Percentiles rank a stretch among this genome's conserved stretches.
Evolutionary conservation across 768 basidiomycete genomes (phyloP).

Genomic region (Hydnomerulius pinastri): DNA sequence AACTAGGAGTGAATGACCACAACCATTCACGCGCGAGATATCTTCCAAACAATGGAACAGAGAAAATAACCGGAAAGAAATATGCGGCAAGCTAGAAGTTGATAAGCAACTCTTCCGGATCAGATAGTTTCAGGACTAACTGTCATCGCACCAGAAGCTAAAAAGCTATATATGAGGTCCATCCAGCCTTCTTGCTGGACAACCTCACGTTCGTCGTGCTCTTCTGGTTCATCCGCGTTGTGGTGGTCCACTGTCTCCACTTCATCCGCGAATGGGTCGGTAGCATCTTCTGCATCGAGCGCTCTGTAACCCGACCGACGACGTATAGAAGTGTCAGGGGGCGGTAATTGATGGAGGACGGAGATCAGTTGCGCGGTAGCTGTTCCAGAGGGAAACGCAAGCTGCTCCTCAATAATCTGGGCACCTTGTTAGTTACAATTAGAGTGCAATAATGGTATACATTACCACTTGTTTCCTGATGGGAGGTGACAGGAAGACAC

Average conservation of each 20-base stretch:
- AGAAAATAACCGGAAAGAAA: constrained; percentile 87
- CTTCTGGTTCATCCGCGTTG: constrained; percentile 29
- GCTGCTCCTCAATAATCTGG: constrained; percentile 91
- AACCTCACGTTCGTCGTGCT: constrained; percentile 42
- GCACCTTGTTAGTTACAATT: constrained; percentile 4
- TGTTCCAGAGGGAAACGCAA: constrained; percentile 93
- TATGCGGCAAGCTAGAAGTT: constrained; percentile 71
- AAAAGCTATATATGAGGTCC: constrained; percentile 77
- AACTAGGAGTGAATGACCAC: constrained; percentile 91
- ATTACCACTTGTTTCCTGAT: constrained; percentile 91
- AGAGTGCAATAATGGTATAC: constrained; percentile 26
- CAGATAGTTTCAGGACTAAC: constrained; percentile 43
- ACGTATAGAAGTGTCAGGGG: constrained; percentile 58
- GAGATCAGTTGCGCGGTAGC: constrained; percentile 95
- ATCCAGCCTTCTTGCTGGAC: constrained; percentile 75
- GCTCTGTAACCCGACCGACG: constrained; percentile 58
- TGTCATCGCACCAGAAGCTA: constrained; percentile 71
- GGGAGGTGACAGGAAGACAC: constrained; percentile 97
- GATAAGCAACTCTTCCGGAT: constrained; percentile 1
- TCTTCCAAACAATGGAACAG: constrained; percentile 82
- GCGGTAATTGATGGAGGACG: constrained; percentile 78
- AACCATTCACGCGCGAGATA: constrained; percentile 87
- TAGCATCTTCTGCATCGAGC: constrained; percentile 33
- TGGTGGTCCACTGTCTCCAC: constrained; percentile 14
- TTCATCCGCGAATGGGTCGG: constrained; percentile 16